Conservation (phyloP, 306 rosid genomes). For the Cyclanthera cordifolia region DNA sequence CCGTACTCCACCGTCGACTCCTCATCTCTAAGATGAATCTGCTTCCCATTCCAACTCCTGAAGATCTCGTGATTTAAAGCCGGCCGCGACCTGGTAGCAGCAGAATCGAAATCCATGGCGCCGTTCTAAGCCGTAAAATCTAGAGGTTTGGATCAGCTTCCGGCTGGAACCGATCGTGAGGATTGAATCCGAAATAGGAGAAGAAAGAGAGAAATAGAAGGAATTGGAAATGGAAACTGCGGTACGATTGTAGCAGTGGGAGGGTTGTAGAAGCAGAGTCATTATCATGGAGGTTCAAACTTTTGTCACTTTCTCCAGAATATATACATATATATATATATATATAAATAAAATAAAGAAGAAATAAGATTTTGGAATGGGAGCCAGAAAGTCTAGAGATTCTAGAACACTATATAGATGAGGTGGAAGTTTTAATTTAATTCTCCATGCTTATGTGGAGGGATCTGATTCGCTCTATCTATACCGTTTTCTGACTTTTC, state of each 20-base stretch:
- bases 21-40: neutral
- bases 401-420: too few species aligned
- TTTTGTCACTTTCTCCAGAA: too few species aligned
- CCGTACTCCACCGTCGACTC: neutral
- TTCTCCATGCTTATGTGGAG: too few species aligned
- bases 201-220: neutral
- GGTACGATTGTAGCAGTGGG: constrained; percentile 2
- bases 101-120: neutral
- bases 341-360: too few species aligned
- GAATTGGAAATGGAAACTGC: neutral
- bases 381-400: too few species aligned
- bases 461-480: too few species aligned
- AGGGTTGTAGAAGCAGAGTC: constrained; percentile 1
- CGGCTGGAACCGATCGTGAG: neutral
- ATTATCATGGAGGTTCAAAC: neutral
- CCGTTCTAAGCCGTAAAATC: neutral
- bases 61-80: neutral
- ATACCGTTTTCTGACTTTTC: too few species aligned
- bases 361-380: too few species aligned
- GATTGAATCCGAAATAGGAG: neutral
- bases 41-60: constrained; percentile 8
- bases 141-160: neutral
- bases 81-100: neutral
- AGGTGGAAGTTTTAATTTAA: too few species aligned
- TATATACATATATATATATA: too few species aligned